phyloP scores from a whole-genome alignment of 2,329 filamentous ascomycete genomes.

The Metarhizium sp. region DNA sequence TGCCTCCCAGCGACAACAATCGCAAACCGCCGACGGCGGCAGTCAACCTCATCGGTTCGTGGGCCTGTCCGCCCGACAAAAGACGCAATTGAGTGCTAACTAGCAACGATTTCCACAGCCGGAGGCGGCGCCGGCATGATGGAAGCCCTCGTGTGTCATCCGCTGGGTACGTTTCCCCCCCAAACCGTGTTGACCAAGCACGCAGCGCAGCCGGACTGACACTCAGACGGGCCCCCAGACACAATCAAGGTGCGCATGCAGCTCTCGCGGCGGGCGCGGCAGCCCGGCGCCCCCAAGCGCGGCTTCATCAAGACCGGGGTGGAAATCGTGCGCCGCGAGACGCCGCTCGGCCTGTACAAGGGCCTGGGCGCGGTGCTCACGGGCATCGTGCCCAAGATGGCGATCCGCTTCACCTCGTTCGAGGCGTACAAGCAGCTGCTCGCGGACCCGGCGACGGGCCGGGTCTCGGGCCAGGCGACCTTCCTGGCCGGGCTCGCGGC shows the following conservation, averaged over 20 bases:
- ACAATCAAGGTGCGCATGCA: slow-evolving; percentile 99
- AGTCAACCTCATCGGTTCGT: slow-evolving; percentile 80
- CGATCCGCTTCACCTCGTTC: slow-evolving; percentile 96
- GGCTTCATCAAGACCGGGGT: slow-evolving; percentile 81
- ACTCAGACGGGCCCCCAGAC: slow-evolving; percentile 38
- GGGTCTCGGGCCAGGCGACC: slow-evolving; percentile 61
- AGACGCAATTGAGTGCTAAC: neutral
- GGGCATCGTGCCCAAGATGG: slow-evolving; percentile 98
- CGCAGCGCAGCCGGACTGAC: neutral
- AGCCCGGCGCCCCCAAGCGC: slow-evolving; percentile 74
- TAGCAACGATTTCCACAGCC: slow-evolving; percentile 42
- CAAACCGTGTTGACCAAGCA: neutral
- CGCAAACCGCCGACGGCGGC: slow-evolving; percentile 78
- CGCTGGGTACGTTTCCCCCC: slow-evolving; percentile 56
- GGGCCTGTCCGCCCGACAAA: neutral
- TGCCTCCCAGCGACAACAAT: slow-evolving; percentile 28
- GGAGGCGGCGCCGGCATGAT: slow-evolving; percentile 98
- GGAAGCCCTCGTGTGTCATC: slow-evolving; percentile 94
- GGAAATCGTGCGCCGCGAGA: slow-evolving; percentile 84
- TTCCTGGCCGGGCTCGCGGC: slow-evolving; percentile 74
- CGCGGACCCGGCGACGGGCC: slow-evolving; percentile 56
- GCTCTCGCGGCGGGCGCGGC: slow-evolving; percentile 75
- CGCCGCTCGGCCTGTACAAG: slow-evolving; percentile 90
- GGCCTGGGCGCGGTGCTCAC: slow-evolving; percentile 94
- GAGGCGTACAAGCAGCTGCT: slow-evolving; percentile 87